phyloP scores from a whole-genome alignment of 306 rosid genomes.

The Parietaria judaica region DNA sequence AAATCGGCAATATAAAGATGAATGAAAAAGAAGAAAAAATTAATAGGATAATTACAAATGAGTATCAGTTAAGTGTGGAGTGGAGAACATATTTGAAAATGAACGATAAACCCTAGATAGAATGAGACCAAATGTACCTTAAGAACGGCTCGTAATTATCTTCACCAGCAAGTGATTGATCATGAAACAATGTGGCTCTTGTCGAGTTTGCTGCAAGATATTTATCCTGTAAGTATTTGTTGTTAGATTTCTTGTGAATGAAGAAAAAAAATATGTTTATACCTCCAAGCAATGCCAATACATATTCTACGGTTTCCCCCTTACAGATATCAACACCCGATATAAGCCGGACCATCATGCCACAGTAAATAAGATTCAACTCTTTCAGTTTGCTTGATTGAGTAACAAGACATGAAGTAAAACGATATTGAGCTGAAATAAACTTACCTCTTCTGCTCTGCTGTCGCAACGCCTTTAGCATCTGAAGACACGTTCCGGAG shows the following conservation, averaged over 20 bases:
- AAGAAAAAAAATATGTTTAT: constrained; percentile 14
- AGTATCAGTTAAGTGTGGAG: neutral
- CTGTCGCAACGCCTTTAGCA: constrained; percentile 84
- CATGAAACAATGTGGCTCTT: constrained; percentile 87
- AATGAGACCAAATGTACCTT: constrained; percentile 31
- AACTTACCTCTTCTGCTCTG: constrained; percentile 65
- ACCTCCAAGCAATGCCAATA: constrained; percentile 81
- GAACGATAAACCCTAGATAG: neutral
- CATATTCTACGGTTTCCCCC: constrained; percentile 92
- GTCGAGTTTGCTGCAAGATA: constrained; percentile 68
- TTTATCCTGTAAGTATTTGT: neutral
- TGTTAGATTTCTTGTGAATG: neutral
- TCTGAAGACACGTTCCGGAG: constrained; percentile 87
- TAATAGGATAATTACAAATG: neutral
- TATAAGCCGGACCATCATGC: constrained; percentile 95
- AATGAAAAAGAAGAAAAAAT: no score
- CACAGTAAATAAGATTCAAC: no score
- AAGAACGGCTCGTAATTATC: constrained; percentile 87
- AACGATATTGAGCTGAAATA: neutral
- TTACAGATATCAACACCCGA: constrained; percentile 79
- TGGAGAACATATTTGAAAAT: neutral
- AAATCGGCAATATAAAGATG: constrained; percentile 25
- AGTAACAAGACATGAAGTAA: neutral
- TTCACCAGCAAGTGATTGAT: constrained; percentile 55
- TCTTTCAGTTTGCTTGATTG: constrained; percentile 20